A percentile compares a stretch with the other conserved stretches of the same genome.
Conservation (phyloP, 352 stramenopile genomes). For the Phytophthora vignae region DNA sequence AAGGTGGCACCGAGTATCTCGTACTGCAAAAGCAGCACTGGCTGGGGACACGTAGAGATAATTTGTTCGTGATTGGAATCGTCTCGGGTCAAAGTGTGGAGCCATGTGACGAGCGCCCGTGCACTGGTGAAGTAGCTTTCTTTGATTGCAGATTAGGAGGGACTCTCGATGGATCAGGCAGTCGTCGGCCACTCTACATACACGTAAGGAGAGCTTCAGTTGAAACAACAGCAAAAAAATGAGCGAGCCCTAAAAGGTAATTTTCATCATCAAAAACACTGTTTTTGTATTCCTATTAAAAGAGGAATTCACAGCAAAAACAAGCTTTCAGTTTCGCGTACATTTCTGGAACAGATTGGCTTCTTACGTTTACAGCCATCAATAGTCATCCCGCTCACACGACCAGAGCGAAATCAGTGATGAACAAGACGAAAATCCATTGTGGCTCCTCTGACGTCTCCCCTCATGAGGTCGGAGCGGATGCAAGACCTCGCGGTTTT, state of each 20-base stretch:
- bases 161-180: constrained; percentile 6
- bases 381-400: neutral
- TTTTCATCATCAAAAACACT: neutral
- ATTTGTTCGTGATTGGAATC: constrained; percentile 34
- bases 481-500: neutral
- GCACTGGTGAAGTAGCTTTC: constrained; percentile 22
- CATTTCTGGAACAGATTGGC: neutral
- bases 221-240: constrained; percentile 5
- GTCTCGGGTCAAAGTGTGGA: constrained; percentile 25
- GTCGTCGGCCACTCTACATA: constrained; percentile 20
- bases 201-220: constrained; percentile 7
- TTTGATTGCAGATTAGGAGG: constrained; percentile 19
- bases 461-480: neutral
- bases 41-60: constrained; percentile 10
- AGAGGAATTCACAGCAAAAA: neutral
- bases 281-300: too few relatives aligned
- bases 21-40: constrained; percentile 33
- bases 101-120: constrained; percentile 18
- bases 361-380: neutral
- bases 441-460: neutral
- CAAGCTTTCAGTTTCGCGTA: constrained; percentile 9
- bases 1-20: constrained; percentile 27
- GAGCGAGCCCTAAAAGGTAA: neutral
- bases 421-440: constrained; percentile 10
- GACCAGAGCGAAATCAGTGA: neutral